Conservation (phyloP, 1,139 yeast species). For the Lodderomyces elongisporus region DNA sequence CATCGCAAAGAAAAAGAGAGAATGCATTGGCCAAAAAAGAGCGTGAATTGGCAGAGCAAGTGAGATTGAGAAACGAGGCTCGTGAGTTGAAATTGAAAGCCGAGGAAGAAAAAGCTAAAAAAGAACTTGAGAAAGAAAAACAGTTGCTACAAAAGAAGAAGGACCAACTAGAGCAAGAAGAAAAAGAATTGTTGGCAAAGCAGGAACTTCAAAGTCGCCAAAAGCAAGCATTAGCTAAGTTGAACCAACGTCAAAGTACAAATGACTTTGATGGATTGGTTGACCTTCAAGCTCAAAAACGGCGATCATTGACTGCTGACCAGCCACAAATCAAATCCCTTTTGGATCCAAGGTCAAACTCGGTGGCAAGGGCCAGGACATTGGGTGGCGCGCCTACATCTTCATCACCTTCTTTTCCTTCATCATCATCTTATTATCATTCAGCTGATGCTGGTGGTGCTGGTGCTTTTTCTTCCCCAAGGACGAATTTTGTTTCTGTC, state of each 20-base stretch:
- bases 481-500: constrained; percentile 6
- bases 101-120: constrained; percentile 15
- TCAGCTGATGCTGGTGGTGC: no score
- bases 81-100: constrained; percentile 20
- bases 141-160: constrained; percentile 14
- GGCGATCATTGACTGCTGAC: constrained; percentile 19
- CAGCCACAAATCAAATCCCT: constrained; percentile 18
- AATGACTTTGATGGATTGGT: constrained; percentile 24
- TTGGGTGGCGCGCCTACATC: no score
- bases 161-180: constrained; percentile 9
- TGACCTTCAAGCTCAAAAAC: constrained; percentile 8
- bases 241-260: constrained; percentile 26
- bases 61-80: constrained; percentile 25
- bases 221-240: constrained; percentile 26
- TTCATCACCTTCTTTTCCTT: no score
- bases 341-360: constrained; percentile 35
- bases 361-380: constrained; percentile 37
- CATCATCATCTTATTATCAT: no score
- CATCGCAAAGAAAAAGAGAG: constrained; percentile 6
- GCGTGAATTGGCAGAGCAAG: constrained; percentile 29
- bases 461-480: no score
- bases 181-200: constrained; percentile 8
- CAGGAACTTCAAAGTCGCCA: constrained; percentile 24
- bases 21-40: constrained; percentile 20
- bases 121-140: constrained; percentile 12